A percentile compares a stretch with the other conserved stretches of the same genome.
Evolutionary conservation across 169 alveolate species (phyloP).

Genomic region (Babesia caballi): DNA sequence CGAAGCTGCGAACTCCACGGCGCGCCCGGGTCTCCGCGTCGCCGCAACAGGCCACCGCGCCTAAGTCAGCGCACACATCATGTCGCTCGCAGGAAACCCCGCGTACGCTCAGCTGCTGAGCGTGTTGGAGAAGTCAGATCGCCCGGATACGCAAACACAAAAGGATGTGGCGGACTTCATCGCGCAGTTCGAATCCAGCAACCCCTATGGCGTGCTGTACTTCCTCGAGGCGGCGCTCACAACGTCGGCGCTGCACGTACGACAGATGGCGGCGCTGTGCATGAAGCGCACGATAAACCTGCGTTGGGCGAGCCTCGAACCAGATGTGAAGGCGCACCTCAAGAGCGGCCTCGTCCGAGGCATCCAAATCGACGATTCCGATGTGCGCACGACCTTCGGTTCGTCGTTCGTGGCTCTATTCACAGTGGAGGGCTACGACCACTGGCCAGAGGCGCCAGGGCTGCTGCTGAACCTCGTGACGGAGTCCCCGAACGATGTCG

Average conservation of each 20-base stretch:
- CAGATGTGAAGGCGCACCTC: slow-evolving; percentile 18
- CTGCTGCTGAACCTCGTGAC: slow-evolving; percentile 14
- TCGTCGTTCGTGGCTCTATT: slow-evolving; percentile 47
- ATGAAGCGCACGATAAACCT: slow-evolving; percentile 30
- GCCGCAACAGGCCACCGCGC: too few species aligned
- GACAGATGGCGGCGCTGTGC: slow-evolving; percentile 59
- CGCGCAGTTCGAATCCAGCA: slow-evolving; percentile 19
- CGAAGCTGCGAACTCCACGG: too few species aligned
- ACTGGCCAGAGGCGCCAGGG: slow-evolving; percentile 48
- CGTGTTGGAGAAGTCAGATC: slow-evolving; percentile 30
- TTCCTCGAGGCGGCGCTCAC: slow-evolving; percentile 51
- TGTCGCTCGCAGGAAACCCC: neutral
- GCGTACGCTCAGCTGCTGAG: slow-evolving; percentile 30
- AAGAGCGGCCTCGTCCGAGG: slow-evolving; percentile 42
- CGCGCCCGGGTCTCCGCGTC: too few species aligned
- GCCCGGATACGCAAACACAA: slow-evolving; percentile 61
- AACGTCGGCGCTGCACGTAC: slow-evolving; percentile 33
- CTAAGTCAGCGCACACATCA: neutral
- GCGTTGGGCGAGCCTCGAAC: slow-evolving; percentile 9
- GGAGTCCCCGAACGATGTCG: slow-evolving; percentile 8
- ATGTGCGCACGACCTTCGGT: slow-evolving; percentile 37
- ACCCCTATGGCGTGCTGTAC: slow-evolving; percentile 33
- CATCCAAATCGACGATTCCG: slow-evolving; percentile 28
- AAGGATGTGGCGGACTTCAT: slow-evolving; percentile 44
- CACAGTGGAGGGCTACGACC: slow-evolving; percentile 55